Evolutionary conservation across 345 rosid genomes (phyloP), one percentile per base, ranked within the genome.

Genomic region (Rhodamnia argentea): DNA sequence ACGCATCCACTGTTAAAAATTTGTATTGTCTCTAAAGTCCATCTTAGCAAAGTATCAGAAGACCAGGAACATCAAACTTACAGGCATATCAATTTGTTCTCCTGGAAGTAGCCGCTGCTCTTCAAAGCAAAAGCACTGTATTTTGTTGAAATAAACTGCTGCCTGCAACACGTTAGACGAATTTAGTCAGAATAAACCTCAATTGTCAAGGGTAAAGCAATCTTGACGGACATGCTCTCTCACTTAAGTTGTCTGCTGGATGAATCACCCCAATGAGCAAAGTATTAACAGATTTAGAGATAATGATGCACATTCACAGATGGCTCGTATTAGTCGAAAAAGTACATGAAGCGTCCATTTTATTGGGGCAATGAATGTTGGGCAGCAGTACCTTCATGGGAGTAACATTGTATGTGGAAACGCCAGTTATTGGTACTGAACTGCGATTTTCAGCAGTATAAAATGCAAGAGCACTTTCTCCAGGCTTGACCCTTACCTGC

Each of bases 101-200:
- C 98, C 99, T 0, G 98, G 98, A 85, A 97, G 98, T 86, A 97
- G 98, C 32, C 96, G 96, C 89, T 96, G 98, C 90, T 96, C 98
- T 90, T 96, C 98, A 37, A 95, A 96, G 94, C 99, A 96, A 89
- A 96, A 96, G 84, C 98, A 95, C 84, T 96, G 99, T 85, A 96
- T 96, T 91, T 96, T 95, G 83, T 96, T 96, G 92, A 96, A 96
- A 92, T 96, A 96, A 85, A 96, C 94, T 47, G 92, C 99, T 70
- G 99, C 99, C 99, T 96, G 94, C 75, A 84, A 57, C 18, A 82
- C 44, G 56, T 42, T 13, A 29, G 42, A 56, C 18, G 18, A 64
- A 37, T 74, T 32, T 70, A 32, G 47, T 47, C 78, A 32, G 24
- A 32, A 70, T 18, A 4, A 44, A 70, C 32, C 78, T 9, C 47